Conservation (phyloP, 176 grass and related monocot species). For the Triticum aestivum region DNA sequence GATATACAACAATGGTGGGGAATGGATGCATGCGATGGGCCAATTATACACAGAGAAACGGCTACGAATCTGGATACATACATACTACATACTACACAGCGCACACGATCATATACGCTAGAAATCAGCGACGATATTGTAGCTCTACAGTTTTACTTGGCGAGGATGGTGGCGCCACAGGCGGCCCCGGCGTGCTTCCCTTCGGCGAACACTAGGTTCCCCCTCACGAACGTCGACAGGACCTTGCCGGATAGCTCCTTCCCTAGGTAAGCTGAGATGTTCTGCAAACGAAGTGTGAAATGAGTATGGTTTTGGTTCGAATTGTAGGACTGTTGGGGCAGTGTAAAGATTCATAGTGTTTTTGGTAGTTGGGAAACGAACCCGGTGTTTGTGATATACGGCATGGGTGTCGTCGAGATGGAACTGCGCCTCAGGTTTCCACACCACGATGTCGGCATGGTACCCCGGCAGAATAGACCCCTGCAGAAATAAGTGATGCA, state of each 20-base stretch:
- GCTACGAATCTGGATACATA: not conserved
- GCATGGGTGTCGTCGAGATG: conserved; percentile 66
- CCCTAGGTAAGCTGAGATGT: conserved; percentile 75
- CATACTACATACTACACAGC: not conserved
- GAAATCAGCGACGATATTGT: not conserved
- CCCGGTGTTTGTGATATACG: conserved; percentile 82
- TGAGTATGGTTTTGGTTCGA: not conserved
- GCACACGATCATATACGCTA: conserved; percentile 34
- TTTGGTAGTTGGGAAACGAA: conserved; percentile 16
- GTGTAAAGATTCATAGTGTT: not conserved
- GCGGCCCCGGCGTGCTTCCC: conserved; percentile 65
- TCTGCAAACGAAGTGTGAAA: conserved; percentile 29
- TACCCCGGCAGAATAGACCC: conserved; percentile 70
- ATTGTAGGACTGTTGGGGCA: not conserved
- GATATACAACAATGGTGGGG: not conserved
- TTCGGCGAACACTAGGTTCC: conserved; percentile 77
- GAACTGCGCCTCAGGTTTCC: conserved; percentile 83
- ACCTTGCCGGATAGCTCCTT: conserved; percentile 71
- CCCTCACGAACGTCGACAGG: conserved; percentile 80
- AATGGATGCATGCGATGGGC: not conserved
- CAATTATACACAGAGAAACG: conserved; percentile 4
- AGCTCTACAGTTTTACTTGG: conserved; percentile 32
- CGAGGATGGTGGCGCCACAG: conserved; percentile 77
- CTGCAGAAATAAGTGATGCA: conserved; percentile 21
- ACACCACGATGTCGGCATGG: conserved; percentile 90